phyloP scores from a whole-genome alignment of 2,329 filamentous ascomycete genomes.

The Fusarium fracticaudum region DNA sequence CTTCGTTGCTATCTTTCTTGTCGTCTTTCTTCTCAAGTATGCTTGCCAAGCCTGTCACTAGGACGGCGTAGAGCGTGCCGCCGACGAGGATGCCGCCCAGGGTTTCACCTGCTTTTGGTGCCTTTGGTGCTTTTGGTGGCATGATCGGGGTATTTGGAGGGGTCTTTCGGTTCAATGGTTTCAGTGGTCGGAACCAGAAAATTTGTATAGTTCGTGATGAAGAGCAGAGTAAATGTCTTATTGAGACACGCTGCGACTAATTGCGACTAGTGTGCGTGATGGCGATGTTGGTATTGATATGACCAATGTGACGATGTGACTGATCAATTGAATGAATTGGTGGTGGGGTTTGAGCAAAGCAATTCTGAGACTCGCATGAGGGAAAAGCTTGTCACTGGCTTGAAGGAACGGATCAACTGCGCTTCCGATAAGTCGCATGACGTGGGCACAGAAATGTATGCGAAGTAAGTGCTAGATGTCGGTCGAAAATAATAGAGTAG shows the following conservation, averaged over 20 bases:
- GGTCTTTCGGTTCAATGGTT: background rate
- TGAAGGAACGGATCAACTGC: background rate
- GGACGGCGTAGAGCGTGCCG: background rate
- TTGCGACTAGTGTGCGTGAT: no score
- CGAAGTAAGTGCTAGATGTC: rapidly evolving
- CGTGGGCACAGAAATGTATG: rapidly evolving
- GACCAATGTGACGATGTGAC: background rate
- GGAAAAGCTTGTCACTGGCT: background rate
- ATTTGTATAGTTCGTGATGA: no score
- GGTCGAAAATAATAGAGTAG: background rate
- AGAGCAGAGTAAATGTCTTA: background rate
- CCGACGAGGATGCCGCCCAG: background rate
- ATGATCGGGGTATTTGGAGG: background rate
- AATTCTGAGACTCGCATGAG: background rate
- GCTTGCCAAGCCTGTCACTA: background rate
- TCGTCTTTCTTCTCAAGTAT: background rate
- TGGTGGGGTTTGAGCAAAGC: background rate
- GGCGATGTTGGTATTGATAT: no score
- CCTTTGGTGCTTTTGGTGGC: background rate
- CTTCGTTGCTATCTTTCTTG: background rate
- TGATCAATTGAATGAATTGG: background rate
- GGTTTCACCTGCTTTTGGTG: background rate
- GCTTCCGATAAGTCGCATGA: background rate
- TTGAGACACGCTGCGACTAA: background rate
- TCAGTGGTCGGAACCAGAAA: background rate